Conservation (phyloP, 768 basidiomycete genomes). For the Pulveroboletus frians region DNA sequence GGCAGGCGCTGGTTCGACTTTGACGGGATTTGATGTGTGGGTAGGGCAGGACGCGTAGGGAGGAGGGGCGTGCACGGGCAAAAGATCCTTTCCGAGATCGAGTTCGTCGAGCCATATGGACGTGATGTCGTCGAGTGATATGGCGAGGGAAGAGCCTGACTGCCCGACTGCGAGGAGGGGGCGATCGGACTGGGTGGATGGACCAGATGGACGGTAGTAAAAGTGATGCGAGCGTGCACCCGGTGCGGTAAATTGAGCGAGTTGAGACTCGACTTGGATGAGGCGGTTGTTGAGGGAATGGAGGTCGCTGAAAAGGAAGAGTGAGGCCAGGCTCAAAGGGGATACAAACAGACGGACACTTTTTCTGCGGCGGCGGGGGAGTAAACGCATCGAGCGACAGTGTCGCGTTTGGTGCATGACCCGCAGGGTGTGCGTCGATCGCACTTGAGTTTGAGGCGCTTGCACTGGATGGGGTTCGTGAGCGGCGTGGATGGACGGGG, state of each 20-base stretch:
- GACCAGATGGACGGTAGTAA: slow-evolving; percentile 8
- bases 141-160: slow-evolving; percentile 44
- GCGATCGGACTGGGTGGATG: slow-evolving; percentile 19
- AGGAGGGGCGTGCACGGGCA: slow-evolving; percentile 16
- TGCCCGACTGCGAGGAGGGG: slow-evolving; percentile 35
- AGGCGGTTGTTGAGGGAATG: slow-evolving; percentile 81
- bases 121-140: slow-evolving; percentile 53
- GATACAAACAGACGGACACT: slow-evolving; percentile 46
- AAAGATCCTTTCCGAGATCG: slow-evolving; percentile 31
- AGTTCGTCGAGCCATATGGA: slow-evolving; percentile 59
- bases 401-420: slow-evolving; percentile 76
- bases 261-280: slow-evolving; percentile 58
- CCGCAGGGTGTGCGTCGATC: slow-evolving; percentile 75
- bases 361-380: slow-evolving; percentile 82
- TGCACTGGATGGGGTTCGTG: slow-evolving; percentile 50
- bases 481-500: not conserved
- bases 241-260: slow-evolving; percentile 43
- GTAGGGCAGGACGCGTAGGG: slow-evolving; percentile 13
- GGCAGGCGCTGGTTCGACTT: slow-evolving; percentile 32
- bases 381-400: slow-evolving; percentile 66
- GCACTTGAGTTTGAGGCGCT: slow-evolving; percentile 82
- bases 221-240: slow-evolving; percentile 23
- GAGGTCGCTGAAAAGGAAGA: slow-evolving; percentile 48
- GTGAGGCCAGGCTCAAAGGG: not conserved
- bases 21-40: slow-evolving; percentile 22